Evolutionary conservation across 768 basidiomycete species (phyloP), one percentile per base, ranked within the genome.

Genomic region (Trametes elegans): DNA sequence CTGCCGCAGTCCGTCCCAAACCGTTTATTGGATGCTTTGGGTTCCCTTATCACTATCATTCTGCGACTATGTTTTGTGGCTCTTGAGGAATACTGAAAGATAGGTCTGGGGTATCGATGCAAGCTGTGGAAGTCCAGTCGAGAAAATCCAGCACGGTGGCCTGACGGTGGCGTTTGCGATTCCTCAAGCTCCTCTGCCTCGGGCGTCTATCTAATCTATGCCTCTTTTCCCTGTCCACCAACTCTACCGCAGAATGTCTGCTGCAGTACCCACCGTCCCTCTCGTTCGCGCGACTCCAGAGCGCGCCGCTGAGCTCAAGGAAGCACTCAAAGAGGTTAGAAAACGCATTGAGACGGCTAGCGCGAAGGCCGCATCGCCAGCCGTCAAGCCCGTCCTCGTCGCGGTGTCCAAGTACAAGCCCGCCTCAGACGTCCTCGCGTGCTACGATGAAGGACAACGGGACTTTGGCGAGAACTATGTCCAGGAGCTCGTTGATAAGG

Each of bases 401-500:
- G 92, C 95, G 3, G 94, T 98, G 5, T 96, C 93, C 10, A 98
- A 98, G 72, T 82, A 87, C 66, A 98, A 98, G 68, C 91, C 96
- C 5, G 81, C 87, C 3, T 82, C 84, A 8, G 96, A 98, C 70
- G 84, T 98, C 56, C 75, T 84, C 24, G 88, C 87, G 9, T 90
- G 93, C 61, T 91, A 90, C 66, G 79, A 88, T 45, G 76, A 78
- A 13, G 92, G 89, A 0, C 90, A 97, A 59, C 75, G 85, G 2
- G 92, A 96, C 69, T 99, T 98, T 66, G 97, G 97, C 7, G 97
- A 99, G 74, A 99, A 99, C 69, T 98, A 98, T 66, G 93, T 93
- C 10, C 88, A 95, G 62, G 95, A 98, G 64, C 71, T 98, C 57
- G 86, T 84, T 34, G 93, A 92, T 28, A 97, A 97, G 67, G 91